phyloP scores from a whole-genome alignment of 139 green algal species.

The Micractinium sp. region DNA sequence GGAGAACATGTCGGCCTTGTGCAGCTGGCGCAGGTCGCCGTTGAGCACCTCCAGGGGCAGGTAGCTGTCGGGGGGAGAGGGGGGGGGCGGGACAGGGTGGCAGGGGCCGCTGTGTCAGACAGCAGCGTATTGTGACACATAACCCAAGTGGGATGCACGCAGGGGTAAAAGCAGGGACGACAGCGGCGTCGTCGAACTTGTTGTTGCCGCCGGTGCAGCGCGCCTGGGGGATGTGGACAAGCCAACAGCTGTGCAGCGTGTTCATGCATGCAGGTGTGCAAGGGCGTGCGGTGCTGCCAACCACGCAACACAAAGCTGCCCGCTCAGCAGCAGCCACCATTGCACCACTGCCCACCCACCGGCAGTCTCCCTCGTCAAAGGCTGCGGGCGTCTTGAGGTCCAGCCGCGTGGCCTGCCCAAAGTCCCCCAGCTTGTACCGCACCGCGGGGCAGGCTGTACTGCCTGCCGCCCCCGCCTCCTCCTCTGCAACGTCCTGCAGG shows the following conservation, averaged over 20 bases:
- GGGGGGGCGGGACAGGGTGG: neutral
- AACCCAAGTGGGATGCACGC: neutral
- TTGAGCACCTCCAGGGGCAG: conserved; percentile 86
- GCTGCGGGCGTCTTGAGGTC: conserved; percentile 21
- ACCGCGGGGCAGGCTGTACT: neutral
- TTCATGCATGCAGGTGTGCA: no score
- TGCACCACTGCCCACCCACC: conserved; percentile 41
- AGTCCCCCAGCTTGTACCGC: conserved; percentile 92
- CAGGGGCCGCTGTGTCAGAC: neutral
- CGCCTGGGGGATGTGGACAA: no score
- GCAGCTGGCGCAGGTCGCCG: conserved; percentile 60
- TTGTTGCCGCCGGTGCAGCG: neutral
- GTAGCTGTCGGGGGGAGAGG: conserved; percentile 70
- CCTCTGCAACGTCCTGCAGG: conserved; percentile 23
- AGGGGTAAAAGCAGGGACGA: neutral
- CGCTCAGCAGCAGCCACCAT: neutral
- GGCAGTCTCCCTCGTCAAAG: conserved; percentile 77
- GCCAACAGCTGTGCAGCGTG: no score
- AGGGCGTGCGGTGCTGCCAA: no score
- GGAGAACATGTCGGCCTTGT: conserved; percentile 92
- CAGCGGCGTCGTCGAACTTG: neutral
- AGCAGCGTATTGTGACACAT: neutral
- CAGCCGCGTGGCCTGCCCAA: conserved; percentile 79
- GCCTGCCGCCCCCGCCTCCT: neutral
- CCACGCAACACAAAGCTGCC: no score